Percentiles rank a stretch among this genome's conserved stretches.
These are phyloP conservation scores for Punica granatum DNA, from an alignment of 345 rosid species.

Conservation along the genomic window DNA sequence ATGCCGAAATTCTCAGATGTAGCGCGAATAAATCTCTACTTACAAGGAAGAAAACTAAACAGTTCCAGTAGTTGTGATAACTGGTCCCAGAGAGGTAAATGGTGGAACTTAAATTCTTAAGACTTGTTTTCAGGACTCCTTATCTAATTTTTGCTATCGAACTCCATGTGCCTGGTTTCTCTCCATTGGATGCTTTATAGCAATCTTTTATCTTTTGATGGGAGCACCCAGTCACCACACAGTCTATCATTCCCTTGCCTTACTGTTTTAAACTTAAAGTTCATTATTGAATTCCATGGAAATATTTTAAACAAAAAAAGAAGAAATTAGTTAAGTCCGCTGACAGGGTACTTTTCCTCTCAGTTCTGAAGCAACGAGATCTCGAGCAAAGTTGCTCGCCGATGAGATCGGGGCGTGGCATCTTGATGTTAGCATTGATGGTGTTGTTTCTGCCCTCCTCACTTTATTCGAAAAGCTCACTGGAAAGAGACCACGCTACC, in stretches of 20 bases:
- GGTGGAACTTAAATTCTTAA: too few species aligned
- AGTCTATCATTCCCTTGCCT: background rate
- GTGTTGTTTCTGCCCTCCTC: slow-evolving; percentile 68
- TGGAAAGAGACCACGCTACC: slow-evolving; percentile 72
- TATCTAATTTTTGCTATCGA: background rate
- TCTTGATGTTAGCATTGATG: slow-evolving; percentile 79
- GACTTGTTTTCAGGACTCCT: background rate
- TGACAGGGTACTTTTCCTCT: slow-evolving; percentile 10
- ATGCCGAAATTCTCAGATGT: background rate
- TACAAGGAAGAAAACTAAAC: background rate
- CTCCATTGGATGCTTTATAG: background rate
- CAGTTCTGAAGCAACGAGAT: slow-evolving; percentile 73
- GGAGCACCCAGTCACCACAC: background rate
- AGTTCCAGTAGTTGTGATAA: background rate
- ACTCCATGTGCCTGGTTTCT: background rate
- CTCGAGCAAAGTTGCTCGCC: slow-evolving; percentile 69
- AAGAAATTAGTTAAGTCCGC: background rate
- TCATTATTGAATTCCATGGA: background rate
- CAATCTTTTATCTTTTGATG: background rate
- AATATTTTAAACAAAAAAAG: background rate
- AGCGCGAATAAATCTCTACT: background rate
- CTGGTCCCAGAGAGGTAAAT: too few species aligned
- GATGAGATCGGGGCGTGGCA: slow-evolving; percentile 95
- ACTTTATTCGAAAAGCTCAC: slow-evolving; percentile 74
- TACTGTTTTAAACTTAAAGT: background rate